Evolutionary conservation across 2,329 filamentous ascomycete genomes (phyloP), one percentile per base, ranked within the genome.

Genomic region (Trichoderma sp.): DNA sequence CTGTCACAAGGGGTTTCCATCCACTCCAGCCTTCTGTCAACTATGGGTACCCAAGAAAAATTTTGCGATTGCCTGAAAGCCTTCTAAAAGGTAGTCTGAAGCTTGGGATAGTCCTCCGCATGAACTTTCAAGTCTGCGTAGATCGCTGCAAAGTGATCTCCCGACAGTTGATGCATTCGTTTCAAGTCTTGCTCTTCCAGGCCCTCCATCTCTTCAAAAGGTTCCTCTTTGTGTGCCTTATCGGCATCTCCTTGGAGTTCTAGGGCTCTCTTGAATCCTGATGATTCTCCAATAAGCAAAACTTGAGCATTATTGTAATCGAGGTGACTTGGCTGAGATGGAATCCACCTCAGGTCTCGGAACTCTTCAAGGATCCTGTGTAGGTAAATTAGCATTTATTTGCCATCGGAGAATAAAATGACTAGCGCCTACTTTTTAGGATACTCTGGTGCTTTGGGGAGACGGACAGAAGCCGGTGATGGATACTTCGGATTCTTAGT

Each of bases 401-500:
- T 12, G 13, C 19, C 9, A 4, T 13, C 5, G 9, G 5, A n/a
- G 3, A n/a, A 48, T 13, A 8, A 29, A 10, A 17, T 1, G 3
- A 8, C 2, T 5, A 10, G 12, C 9, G 17, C 87, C 79, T 78
- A 92, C 84, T 91, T 85, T 70, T 92, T 82, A 0, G 92, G 87
- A 77, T 90, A 97, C 3, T 90, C 86, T 0, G 93, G 87, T 0
- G 81, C 83, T 69, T 92, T 81, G 0, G 88, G 87, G 1, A 96
- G 80, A 54, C 82, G 83, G 1, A 88, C 86, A 69, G 86, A 86
- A 3, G 85, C 82, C 0, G 92, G 92, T 0, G 89, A 87, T 3
- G 88, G 84, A 39, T 85, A 87, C 67, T 89, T 83, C 0, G 93
- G 93, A 72, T 96, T 97, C 80, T 93, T 93, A 34, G 91, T 88